phyloP scores from a whole-genome alignment of 225 moss, liverwort and hornwort genomes.

The Climacium dendroides region DNA sequence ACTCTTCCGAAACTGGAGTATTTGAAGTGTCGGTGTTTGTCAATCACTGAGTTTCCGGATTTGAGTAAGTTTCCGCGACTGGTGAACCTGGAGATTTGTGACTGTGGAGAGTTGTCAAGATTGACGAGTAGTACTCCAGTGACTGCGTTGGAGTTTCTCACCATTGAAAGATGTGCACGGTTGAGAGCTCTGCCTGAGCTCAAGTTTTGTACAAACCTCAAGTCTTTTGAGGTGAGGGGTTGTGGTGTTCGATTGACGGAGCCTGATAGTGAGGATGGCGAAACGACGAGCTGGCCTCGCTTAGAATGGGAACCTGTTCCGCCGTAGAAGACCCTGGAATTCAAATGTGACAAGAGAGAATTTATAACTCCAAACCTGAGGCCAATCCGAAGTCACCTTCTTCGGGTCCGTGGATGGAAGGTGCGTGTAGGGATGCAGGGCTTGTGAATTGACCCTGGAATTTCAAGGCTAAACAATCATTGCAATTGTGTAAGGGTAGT shows the following conservation, averaged over 20 bases:
- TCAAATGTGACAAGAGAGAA: neutral
- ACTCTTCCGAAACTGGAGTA: neutral
- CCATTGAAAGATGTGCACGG: neutral
- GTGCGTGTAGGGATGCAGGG: no score
- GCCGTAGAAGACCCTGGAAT: neutral
- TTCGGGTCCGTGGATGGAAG: no score
- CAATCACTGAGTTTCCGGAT: neutral
- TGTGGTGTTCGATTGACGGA: neutral
- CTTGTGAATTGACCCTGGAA: no score
- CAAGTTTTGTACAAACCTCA: neutral
- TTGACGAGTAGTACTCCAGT: neutral
- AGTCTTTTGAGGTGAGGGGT: neutral
- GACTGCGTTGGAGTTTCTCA: neutral
- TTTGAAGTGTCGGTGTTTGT: neutral
- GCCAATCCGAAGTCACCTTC: no score
- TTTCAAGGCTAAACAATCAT: no score
- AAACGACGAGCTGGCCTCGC: neutral
- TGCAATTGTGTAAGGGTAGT: no score
- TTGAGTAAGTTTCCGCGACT: neutral
- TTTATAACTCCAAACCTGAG: neutral
- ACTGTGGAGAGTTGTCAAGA: neutral
- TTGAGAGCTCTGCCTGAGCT: neutral
- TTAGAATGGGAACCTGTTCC: neutral
- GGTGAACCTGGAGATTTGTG: neutral
- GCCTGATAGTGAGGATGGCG: neutral